These are phyloP conservation scores for Vigna unguiculata DNA, from an alignment of 306 rosid species.

Conservation along the genomic window DNA sequence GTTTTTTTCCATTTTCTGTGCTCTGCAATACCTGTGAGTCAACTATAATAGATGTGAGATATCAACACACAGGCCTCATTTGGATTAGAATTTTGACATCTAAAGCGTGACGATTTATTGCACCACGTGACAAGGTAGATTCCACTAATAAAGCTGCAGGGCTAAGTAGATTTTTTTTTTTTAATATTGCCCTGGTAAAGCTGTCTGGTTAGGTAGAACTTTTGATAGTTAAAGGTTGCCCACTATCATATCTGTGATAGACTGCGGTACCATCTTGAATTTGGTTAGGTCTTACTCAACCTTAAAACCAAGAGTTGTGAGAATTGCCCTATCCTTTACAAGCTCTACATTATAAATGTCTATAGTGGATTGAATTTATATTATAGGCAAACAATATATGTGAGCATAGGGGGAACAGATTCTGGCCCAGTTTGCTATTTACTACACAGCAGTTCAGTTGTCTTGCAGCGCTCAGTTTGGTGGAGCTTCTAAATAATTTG, in stretches of 20 bases:
- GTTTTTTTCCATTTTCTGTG: not conserved
- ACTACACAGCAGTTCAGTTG: slow-evolving; percentile 11
- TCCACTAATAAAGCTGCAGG: not conserved
- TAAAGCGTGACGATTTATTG: not conserved
- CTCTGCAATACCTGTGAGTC: not conserved
- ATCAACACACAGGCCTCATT: not conserved
- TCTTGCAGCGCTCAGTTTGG: not conserved
- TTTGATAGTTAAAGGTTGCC: not conserved
- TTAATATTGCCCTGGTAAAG: not conserved
- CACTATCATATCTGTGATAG: not conserved
- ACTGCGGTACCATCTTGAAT: not conserved
- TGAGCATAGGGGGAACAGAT: not conserved
- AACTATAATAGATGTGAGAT: not conserved
- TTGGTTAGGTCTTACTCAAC: not conserved
- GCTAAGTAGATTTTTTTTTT: not conserved
- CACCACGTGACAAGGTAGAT: not conserved
- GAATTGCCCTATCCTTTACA: not conserved
- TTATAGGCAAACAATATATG: not conserved
- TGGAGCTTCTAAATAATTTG: not conserved
- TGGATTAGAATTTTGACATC: not conserved
- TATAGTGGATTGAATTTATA: not conserved
- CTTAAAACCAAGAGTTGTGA: not conserved
- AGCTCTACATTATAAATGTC: not conserved
- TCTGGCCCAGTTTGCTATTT: not conserved
- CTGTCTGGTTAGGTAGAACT: not conserved